Base-by-base conservation (phyloP, 768 basidiomycete species). In the Ramaria rubella region DNA sequence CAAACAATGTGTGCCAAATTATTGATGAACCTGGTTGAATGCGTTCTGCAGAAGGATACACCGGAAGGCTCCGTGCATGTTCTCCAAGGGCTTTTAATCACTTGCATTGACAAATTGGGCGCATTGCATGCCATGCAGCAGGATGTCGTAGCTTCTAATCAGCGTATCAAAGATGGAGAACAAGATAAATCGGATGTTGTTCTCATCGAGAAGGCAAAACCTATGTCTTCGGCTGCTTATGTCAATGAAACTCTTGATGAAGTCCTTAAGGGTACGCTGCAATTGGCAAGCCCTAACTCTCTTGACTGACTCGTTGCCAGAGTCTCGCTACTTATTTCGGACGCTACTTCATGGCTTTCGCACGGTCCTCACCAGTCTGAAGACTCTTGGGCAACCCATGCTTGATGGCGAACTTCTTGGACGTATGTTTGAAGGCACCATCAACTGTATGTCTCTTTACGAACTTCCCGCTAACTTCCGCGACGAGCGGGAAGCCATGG, bases 1-100 rank as follows among this genome's bases (percentile, higher is more conserved):
- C 94, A 97, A 65, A 90, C 90, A 12, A 78, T 97, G 67, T 91
- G 90, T 61, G 87, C 88, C 52, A 98, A 97, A 70, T 85, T 96
- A 73, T 85, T 97, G 68, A 88, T 93, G 65, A 89, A 88, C 60
- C 78, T 96, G 48, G 80, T 90, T 42, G 96, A 98, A 55, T 80
- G 83, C 45, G 85, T 97, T 42, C 72, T 87, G 23, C 71, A 78
- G 29, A 94, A 95, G 69, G 87, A 86, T 48, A 82, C 84, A 0
- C 73, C 80, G 23, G 77, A 80, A 54, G 85, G 82, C 46, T 85
- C 90, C 9, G 78, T 81, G 3, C 77, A 77, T 53, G 74, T 93
- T n/a, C 74, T 98, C 6, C 72, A 74, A 24, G 78, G 82, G 34
- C 83, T 97, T 69, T 80, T 96, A 51, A 85, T 93, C 67, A 86